Evolutionary conservation across 1,284 basidiomycete genomes (phyloP).

Genomic region (Ustilago shanxiensis): DNA sequence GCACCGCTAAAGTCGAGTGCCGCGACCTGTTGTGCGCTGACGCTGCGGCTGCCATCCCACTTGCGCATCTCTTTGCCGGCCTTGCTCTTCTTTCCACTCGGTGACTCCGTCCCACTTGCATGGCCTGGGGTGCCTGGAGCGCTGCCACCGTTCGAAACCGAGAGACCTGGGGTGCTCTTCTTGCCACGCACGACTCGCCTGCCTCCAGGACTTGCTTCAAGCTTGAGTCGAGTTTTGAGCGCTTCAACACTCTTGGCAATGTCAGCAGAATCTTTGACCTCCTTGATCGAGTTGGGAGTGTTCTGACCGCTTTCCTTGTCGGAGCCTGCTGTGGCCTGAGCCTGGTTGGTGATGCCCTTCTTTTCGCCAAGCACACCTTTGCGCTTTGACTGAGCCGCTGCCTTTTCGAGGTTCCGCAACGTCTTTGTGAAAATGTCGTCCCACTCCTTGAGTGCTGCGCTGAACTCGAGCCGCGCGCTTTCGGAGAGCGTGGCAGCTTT

Average conservation of each 20-base stretch:
- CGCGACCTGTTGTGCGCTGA: constrained; percentile 86
- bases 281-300: constrained; percentile 43
- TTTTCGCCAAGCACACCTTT: constrained; percentile 51
- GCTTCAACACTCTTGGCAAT: constrained; percentile 93
- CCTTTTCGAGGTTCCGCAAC: constrained; percentile 80
- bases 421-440: constrained; percentile 83
- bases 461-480: constrained; percentile 74
- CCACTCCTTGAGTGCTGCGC: constrained; percentile 82
- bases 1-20: constrained; percentile 84
- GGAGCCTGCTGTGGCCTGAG: constrained; percentile 31
- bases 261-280: constrained; percentile 82
- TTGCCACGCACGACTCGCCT: constrained; percentile 73
- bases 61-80: constrained; percentile 86
- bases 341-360: constrained; percentile 37
- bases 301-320: constrained; percentile 48
- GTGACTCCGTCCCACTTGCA: constrained; percentile 46
- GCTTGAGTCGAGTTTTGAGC: constrained; percentile 81
- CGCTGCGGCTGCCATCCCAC: constrained; percentile 84
- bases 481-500: constrained; percentile 50
- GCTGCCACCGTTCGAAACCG: constrained; percentile 72
- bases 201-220: constrained; percentile 74
- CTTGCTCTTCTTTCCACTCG: constrained; percentile 72
- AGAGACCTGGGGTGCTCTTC: constrained; percentile 71
- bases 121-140: constrained; percentile 65
- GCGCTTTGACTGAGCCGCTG: constrained; percentile 73